Base-by-base conservation (phyloP, 192 early-diverging fungal genomes). In the Hyaloraphidium curvatum region DNA sequence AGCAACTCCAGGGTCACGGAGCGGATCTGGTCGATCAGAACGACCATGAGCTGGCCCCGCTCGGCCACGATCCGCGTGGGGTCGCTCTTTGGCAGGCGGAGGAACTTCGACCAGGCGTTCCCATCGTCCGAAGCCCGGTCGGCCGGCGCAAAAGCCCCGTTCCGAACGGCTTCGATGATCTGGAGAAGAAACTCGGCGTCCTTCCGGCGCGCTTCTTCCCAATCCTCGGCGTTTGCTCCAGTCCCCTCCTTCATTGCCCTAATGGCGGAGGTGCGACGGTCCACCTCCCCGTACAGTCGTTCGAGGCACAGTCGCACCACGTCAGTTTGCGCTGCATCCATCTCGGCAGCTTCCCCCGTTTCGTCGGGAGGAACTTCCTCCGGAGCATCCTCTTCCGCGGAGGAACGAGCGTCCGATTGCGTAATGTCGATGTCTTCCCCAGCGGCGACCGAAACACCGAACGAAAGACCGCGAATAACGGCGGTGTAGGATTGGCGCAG, bases 11-110 rank as follows among this genome's bases (percentile, higher is more conserved):
- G n/a, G 7, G 52, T 50, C 7, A 64, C 53, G 4, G 63, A 53
- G n/a, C 63, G 58, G 28, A 64, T 60, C 40, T 64, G 63, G 25
- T 57, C 55, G 43, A 64, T 60, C 41, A 64, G 59, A 2, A 64
- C 23, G 3, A 23, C 21, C 41, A 59, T 3, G 2, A 60, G 31
- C 29, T 51, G 59, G 5, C 59, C 63, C 16, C 63, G 58, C 40
- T 52, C 43, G 9, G 25, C 23, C 19, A 14, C 25, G 17, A 22
- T 14, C 25, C 43, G 43, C 14, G 43, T 22, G 25, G 25, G 7
- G 9, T 48, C 7, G 5, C 14, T 25, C 23, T 14, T 14, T 7
- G 14, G 17, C 43, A 48, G 14, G 7, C 7, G 5, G 17, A 48
- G 19, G 4, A 48, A 19, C 25, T 25, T 48, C 43, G 43, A 22